Base-by-base conservation (phyloP, 352 stramenopile genomes). In the Globisporangium middletonii region DNA sequence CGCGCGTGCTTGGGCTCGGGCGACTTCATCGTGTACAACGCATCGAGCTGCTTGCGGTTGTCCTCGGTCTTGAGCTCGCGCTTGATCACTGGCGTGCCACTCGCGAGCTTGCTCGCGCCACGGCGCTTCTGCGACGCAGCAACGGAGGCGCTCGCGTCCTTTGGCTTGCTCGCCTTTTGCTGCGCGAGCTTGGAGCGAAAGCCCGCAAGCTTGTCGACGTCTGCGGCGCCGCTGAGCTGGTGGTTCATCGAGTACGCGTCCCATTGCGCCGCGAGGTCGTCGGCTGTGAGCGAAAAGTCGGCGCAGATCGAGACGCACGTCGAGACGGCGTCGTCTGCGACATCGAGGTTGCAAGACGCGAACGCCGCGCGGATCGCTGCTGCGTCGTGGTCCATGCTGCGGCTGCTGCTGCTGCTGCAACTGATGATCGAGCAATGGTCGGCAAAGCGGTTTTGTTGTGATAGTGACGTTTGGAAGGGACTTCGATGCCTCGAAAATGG, bases 211-310 rank as follows among this genome's bases (percentile, higher is more conserved):
- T 77, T 75, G 45, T 90, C 80, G 23, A 69, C 57, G 50, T 78
- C 71, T 2, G 80, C 79, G 8, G 76, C 63, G 28, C 79, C 80
- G 11, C 63, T 68, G 18, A 94, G 65, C 50, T 92, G 77, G 63
- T 92, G 55, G 69, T 94, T 94, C 79, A 92, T 92, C 49, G 82
- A 90, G 69, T 89, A 92, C 4, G 83, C 80, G 57, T 94, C 84
- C 79, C 84, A 94, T 49, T 89, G 79, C 57, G 80, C 80, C 37
- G 77, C 81, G 55, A 94, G 73, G 52, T 88, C 78, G 51, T 89
- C 80, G 42, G 78, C 80, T n/a, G 75, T 81, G 67, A 94, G 61
- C n/a, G 57, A 56, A 65, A 92, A 92, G 65, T 94, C 84, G 26
- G 67, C 62, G 58, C 84, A 92, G 43, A 94, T 79, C 9, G 71